Evolutionary conservation across 2,329 filamentous ascomycete genomes (phyloP).

Genomic region (Fusarium setosum): DNA sequence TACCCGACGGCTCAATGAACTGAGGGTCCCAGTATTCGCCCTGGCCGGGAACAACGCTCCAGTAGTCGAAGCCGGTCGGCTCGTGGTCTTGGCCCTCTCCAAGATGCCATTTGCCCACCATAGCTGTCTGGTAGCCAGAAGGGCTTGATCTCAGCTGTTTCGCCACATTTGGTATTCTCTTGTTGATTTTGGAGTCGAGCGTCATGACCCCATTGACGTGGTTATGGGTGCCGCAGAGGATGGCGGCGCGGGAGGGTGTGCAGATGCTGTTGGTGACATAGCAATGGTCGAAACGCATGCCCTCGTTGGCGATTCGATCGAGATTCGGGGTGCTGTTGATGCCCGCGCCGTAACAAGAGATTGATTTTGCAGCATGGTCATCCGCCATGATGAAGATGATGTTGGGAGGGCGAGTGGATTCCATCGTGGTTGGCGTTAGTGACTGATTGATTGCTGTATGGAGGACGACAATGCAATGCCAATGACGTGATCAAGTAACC

Average conservation of each 20-base stretch:
- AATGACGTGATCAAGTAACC: no score
- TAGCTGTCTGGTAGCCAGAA: conserved; percentile 60
- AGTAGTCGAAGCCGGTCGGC: conserved; percentile 63
- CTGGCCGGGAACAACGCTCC: conserved; percentile 62
- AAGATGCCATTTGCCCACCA: conserved; percentile 66
- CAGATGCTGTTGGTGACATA: conserved; percentile 66
- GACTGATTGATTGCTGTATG: background rate
- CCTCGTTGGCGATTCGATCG: conserved; percentile 60
- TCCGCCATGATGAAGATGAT: conserved; percentile 65
- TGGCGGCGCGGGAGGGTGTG: conserved; percentile 62
- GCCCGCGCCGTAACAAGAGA: conserved; percentile 60
- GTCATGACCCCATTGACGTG: conserved; percentile 65
- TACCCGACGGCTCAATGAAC: conserved; percentile 56
- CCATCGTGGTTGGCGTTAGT: background rate
- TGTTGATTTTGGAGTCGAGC: conserved; percentile 59
- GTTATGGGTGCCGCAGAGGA: conserved; percentile 62
- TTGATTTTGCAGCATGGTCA: conserved; percentile 64
- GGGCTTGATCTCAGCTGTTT: conserved; percentile 58
- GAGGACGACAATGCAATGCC: background rate
- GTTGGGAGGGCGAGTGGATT: conserved; percentile 29
- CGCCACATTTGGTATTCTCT: conserved; percentile 61
- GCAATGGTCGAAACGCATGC: conserved; percentile 64
- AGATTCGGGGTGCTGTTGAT: conserved; percentile 65
- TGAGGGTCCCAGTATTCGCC: conserved; percentile 63
- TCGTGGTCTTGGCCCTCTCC: conserved; percentile 59